These are phyloP conservation scores for Aspergillus heteromorphus DNA, from an alignment of 495 filamentous ascomycete genomes.

Conservation along the genomic window DNA sequence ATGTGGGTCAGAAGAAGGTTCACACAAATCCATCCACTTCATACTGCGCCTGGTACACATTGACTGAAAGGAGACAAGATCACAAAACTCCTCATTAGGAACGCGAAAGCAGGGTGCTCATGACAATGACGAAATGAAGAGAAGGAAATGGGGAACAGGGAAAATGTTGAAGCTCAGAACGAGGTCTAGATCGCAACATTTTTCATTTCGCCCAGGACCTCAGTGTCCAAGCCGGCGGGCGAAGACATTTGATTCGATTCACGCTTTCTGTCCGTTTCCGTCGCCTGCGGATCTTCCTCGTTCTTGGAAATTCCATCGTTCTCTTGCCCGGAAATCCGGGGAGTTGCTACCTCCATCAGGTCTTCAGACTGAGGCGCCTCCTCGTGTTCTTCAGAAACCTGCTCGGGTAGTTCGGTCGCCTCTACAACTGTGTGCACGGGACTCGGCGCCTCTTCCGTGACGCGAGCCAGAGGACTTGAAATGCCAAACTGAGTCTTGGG, in stretches of 20 bases:
- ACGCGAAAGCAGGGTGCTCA: slow-evolving; percentile 19
- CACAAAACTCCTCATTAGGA: slow-evolving; percentile 8
- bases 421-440: slow-evolving; percentile 28
- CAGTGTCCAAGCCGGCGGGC: slow-evolving; percentile 27
- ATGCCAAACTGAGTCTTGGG: slow-evolving; percentile 47
- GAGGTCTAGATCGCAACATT: slow-evolving; percentile 47
- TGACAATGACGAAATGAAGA: slow-evolving; percentile 10
- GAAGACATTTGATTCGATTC: slow-evolving; percentile 25
- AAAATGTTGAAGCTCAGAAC: slow-evolving; percentile 2
- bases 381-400: slow-evolving; percentile 24
- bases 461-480: slow-evolving; percentile 49
- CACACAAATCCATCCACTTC: slow-evolving; percentile 16
- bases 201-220: slow-evolving; percentile 51
- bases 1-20: slow-evolving; percentile 15
- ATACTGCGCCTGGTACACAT: slow-evolving; percentile 14
- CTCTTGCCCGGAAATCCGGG: slow-evolving; percentile 34
- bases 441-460: slow-evolving; percentile 44
- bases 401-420: slow-evolving; percentile 30
- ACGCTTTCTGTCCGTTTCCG: slow-evolving; percentile 30
- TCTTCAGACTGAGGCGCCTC: slow-evolving; percentile 32
- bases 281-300: slow-evolving; percentile 15
- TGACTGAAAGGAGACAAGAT: slow-evolving; percentile 3
- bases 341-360: slow-evolving; percentile 43
- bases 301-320: slow-evolving; percentile 29
- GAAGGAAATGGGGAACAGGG: slow-evolving; percentile 12